These are phyloP conservation scores for Alternaria tenuissima DNA, from an alignment of 2,329 filamentous ascomycete genomes.

Conservation along the genomic window DNA sequence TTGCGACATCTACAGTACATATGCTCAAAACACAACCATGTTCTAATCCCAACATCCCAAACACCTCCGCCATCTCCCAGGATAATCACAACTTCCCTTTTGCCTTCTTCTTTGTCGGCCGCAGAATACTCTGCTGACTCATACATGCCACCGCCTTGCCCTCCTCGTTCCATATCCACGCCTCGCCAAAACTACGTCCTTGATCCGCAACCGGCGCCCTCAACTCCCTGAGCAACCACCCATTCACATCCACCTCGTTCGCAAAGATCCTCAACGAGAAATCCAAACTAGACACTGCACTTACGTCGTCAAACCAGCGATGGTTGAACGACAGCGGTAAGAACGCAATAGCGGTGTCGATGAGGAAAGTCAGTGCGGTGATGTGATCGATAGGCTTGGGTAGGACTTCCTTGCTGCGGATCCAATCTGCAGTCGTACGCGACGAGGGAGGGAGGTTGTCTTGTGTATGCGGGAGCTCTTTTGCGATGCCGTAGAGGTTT, in stretches of 20 bases:
- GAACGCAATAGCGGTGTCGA: constrained; percentile 58
- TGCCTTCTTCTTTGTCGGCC: constrained; percentile 24
- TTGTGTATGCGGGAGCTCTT: constrained; percentile 46
- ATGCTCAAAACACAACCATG: not conserved
- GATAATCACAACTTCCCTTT: constrained; percentile 23
- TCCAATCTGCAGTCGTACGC: constrained; percentile 55
- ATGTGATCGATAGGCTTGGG: constrained; percentile 43
- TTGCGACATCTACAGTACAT: not conserved
- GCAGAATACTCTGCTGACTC: constrained; percentile 57
- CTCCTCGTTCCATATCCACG: constrained; percentile 55
- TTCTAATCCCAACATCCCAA: not conserved
- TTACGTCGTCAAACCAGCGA: constrained; percentile 55
- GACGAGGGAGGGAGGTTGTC: constrained; percentile 50
- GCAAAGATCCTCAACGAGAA: constrained; percentile 59
- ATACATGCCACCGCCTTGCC: constrained; percentile 58
- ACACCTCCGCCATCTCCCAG: not conserved
- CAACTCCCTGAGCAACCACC: constrained; percentile 58
- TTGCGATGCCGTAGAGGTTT: constrained; percentile 53
- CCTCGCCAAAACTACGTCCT: constrained; percentile 58
- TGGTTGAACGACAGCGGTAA: constrained; percentile 55
- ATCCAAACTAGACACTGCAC: constrained; percentile 59
- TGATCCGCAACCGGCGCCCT: constrained; percentile 49
- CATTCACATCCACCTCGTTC: constrained; percentile 48
- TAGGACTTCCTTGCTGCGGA: constrained; percentile 36
- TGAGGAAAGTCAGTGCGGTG: constrained; percentile 53